Conservation (phyloP, 768 basidiomycete genomes). For the Phylloporus sp. region DNA sequence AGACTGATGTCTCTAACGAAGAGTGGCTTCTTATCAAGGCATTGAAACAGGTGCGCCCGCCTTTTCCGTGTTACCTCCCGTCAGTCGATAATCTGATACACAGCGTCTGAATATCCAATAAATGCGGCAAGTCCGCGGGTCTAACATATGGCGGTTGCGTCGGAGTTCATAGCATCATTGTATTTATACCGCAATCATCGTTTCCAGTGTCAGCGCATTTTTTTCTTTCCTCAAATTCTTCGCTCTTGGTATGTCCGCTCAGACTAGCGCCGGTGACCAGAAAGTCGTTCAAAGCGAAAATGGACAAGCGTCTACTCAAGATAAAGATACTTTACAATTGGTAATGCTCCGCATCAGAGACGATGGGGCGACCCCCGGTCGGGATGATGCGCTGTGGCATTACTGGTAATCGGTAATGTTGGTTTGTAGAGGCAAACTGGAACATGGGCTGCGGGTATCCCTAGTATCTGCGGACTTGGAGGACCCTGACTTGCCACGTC, state of each 20-base stretch:
- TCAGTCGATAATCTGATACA: background rate
- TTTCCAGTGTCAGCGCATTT: background rate
- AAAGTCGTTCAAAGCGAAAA: constrained; percentile 10
- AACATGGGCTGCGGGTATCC: constrained; percentile 90
- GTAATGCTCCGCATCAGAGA: constrained; percentile 38
- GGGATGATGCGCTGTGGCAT: constrained; percentile 28
- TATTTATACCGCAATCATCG: constrained; percentile 28
- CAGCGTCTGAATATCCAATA: constrained; percentile 38
- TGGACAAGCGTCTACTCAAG: constrained; percentile 31
- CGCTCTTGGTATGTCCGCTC: constrained; percentile 20
- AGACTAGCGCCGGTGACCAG: constrained; percentile 9
- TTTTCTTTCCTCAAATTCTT: background rate
- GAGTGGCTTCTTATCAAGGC: constrained; percentile 93
- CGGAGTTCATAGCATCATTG: constrained; percentile 27
- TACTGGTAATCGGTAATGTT: constrained; percentile 67
- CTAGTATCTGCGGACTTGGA: constrained; percentile 36
- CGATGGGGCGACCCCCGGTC: constrained; percentile 27
- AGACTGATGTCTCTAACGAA: constrained; percentile 80
- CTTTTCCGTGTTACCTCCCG: background rate
- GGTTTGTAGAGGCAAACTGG: constrained; percentile 59
- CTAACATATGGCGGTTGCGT: constrained; percentile 1
- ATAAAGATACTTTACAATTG: constrained; percentile 52
- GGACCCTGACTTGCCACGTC: constrained; percentile 7
- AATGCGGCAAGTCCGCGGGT: background rate
- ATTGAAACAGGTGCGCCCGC: constrained; percentile 59